Evolutionary conservation across 495 filamentous ascomycete genomes (phyloP).

Genomic region (Annulohypoxylon moriforme): DNA sequence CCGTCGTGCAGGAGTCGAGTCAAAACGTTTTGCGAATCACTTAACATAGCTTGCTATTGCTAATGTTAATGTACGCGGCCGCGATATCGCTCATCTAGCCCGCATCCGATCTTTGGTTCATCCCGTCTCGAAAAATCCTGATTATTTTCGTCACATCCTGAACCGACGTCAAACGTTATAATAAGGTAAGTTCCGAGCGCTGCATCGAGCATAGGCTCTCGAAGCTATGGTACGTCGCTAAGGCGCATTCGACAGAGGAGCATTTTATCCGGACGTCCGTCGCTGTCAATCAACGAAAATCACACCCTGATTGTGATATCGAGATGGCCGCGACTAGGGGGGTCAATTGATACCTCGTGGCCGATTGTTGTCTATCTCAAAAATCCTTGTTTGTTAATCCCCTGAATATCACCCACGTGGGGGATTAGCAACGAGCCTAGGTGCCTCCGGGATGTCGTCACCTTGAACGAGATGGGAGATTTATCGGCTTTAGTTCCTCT

Average conservation of each 20-base stretch:
- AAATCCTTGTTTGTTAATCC: constrained; percentile 1
- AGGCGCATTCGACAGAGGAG: neutral
- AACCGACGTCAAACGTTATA: constrained; percentile 21
- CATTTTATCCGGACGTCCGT: constrained; percentile 6
- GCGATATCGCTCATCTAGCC: constrained; percentile 19
- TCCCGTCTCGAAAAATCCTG: constrained; percentile 7
- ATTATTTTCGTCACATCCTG: neutral
- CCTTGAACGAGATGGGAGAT: neutral
- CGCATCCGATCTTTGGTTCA: constrained; percentile 8
- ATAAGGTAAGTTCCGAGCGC: constrained; percentile 33
- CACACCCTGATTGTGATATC: neutral
- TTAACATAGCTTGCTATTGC: constrained; percentile 12
- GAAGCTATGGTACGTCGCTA: constrained; percentile 12
- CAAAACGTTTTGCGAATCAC: constrained; percentile 21
- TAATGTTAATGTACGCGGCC: neutral
- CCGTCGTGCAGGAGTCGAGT: neutral
- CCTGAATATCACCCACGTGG: constrained; percentile 34
- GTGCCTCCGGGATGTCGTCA: neutral
- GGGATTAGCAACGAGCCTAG: neutral
- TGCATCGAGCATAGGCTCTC: neutral
- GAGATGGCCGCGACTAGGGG: neutral
- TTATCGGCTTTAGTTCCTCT: constrained; percentile 1
- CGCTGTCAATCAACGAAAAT: neutral
- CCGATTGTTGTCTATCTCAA: neutral
- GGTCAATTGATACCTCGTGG: neutral